These are phyloP conservation scores for Saxophila tyrrhenica DNA, from an alignment of 495 filamentous ascomycete genomes.

Conservation along the genomic window DNA sequence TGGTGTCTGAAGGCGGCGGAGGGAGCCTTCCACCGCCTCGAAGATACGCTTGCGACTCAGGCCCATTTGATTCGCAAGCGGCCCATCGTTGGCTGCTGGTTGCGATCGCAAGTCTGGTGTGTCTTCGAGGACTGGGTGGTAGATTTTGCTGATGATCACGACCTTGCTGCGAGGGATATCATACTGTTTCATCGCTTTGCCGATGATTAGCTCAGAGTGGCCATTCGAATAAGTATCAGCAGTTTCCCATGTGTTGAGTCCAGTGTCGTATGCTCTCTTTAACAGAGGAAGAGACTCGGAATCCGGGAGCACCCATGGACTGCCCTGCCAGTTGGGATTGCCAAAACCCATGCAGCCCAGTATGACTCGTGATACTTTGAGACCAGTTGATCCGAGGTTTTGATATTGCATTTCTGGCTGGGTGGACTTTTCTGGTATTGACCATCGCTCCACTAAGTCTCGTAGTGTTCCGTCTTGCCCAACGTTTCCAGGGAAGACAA, in stretches of 20 bases:
- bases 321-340: conserved; percentile 20
- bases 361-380: neutral
- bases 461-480: conserved; percentile 36
- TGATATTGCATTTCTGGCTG: neutral
- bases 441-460: conserved; percentile 21
- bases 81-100: conserved; percentile 29
- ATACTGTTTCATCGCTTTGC: conserved; percentile 37
- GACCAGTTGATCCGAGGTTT: neutral
- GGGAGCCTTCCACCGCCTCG: conserved; percentile 54
- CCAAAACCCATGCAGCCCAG: neutral
- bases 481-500: conserved; percentile 49
- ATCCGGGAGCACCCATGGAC: conserved; percentile 37
- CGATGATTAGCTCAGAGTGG: conserved; percentile 35
- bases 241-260: conserved; percentile 29
- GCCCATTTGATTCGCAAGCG: conserved; percentile 33
- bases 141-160: conserved; percentile 38
- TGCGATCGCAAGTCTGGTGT: conserved; percentile 3
- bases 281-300: conserved; percentile 29
- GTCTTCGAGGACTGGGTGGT: conserved; percentile 26
- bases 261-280: conserved; percentile 38
- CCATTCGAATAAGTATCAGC: conserved; percentile 38
- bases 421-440: neutral
- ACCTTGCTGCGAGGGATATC: conserved; percentile 34
- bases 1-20: conserved; percentile 50
- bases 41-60: conserved; percentile 41